phyloP scores from a whole-genome alignment of 1,284 basidiomycete genomes.

The Ceratobasidium theobromae region DNA sequence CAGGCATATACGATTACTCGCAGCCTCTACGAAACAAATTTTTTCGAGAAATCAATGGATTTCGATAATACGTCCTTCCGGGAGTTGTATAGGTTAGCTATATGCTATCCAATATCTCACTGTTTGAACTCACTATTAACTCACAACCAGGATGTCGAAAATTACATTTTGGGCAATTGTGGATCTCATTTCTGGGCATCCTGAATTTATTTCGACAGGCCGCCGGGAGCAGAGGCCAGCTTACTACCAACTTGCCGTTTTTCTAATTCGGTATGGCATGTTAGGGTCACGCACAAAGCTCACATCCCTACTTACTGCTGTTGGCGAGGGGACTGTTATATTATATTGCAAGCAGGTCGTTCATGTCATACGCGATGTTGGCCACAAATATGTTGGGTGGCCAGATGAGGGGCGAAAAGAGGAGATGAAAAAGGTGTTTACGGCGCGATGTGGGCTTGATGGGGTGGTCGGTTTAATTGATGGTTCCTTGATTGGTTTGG shows the following conservation, averaged over 20 bases:
- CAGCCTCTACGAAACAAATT: background rate
- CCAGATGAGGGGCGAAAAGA: background rate
- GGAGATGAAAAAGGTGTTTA: background rate
- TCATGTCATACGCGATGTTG: background rate
- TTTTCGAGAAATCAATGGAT: background rate
- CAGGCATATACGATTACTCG: background rate
- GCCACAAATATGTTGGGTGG: background rate
- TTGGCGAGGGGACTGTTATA: slow-evolving; percentile 3
- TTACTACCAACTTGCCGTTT: background rate
- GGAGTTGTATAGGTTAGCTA: background rate
- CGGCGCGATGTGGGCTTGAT: background rate
- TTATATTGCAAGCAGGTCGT: slow-evolving; percentile 2
- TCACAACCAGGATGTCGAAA: background rate
- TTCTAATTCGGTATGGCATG: background rate
- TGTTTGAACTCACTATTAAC: background rate
- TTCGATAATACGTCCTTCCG: background rate
- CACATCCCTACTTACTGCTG: background rate
- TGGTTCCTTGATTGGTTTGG: background rate
- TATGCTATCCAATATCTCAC: too few species aligned
- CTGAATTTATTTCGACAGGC: background rate
- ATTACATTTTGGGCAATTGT: background rate
- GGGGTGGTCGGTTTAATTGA: background rate
- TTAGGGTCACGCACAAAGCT: background rate
- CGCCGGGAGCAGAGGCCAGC: background rate
- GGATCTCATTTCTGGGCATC: background rate